phyloP scores from a whole-genome alignment of 148 eudicot genomes.

The Amaranthus hypochondriacus region DNA sequence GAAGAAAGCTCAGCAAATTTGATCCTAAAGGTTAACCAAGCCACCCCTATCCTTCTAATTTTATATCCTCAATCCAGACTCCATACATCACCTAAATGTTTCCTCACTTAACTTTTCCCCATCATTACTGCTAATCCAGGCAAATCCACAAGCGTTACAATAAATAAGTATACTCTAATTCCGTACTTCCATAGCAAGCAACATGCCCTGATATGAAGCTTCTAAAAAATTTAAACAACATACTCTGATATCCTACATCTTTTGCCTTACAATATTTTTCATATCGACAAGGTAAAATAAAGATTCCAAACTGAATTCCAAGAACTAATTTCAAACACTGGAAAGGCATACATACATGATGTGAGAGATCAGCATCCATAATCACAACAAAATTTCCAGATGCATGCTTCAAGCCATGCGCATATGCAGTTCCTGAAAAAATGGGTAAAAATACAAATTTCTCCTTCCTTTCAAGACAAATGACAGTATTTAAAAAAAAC shows the following conservation, averaged over 20 bases:
- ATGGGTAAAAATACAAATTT: conserved; percentile 21
- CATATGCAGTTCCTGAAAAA: conserved; percentile 63
- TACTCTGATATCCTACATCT: not conserved
- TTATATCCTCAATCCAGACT: too few species aligned
- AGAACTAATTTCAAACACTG: not conserved
- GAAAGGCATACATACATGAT: conserved; percentile 57
- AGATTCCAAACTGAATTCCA: not conserved
- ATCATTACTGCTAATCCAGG: too few species aligned
- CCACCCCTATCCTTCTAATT: too few species aligned
- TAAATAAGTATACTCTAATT: too few species aligned
- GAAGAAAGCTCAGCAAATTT: too few species aligned
- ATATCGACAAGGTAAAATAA: not conserved
- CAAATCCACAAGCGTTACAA: too few species aligned
- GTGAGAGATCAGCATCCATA: conserved; percentile 78
- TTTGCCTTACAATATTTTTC: not conserved
- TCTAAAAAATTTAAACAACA: not conserved
- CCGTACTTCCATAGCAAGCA: not conserved
- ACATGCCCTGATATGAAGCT: not conserved
- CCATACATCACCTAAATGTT: too few species aligned
- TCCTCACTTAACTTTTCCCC: too few species aligned
- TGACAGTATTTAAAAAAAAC: not conserved
- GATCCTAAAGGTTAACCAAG: too few species aligned
- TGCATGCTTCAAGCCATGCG: conserved; percentile 74
- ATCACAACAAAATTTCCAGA: conserved; percentile 68
- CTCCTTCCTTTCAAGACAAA: conserved; percentile 24